phyloP scores from a whole-genome alignment of 1,139 yeast genomes.

The Meyerozyma elateridarum region DNA sequence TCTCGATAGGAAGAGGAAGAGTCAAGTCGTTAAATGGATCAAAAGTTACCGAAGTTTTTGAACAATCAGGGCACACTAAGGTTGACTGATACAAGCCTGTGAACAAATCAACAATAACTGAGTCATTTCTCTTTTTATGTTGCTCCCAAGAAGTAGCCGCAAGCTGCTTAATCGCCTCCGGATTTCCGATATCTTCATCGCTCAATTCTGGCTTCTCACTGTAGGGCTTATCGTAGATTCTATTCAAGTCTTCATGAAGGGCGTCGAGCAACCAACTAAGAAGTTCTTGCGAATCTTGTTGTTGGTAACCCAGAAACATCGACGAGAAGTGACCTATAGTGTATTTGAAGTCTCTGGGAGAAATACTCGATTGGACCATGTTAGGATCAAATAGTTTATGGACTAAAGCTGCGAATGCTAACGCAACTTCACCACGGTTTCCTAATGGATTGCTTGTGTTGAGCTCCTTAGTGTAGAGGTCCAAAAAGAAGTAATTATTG shows the following conservation, averaged over 20 bases:
- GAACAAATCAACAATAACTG: conserved; percentile 78
- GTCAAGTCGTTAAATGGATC: conserved; percentile 94
- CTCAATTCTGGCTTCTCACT: conserved; percentile 82
- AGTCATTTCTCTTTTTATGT: conserved; percentile 78
- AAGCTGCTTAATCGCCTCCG: conserved; percentile 49
- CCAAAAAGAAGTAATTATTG: conserved; percentile 64
- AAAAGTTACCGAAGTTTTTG: conserved; percentile 79
- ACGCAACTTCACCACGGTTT: conserved; percentile 74
- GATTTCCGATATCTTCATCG: conserved; percentile 55
- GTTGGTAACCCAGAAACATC: conserved; percentile 83
- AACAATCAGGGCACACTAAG: conserved; percentile 80
- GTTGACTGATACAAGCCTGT: conserved; percentile 91
- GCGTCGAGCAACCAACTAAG: conserved; percentile 87
- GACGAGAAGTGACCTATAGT: conserved; percentile 77
- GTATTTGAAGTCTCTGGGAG: conserved; percentile 76
- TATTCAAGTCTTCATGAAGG: conserved; percentile 86
- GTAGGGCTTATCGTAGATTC: conserved; percentile 77
- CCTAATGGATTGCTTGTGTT: conserved; percentile 82
- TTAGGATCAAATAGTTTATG: conserved; percentile 49
- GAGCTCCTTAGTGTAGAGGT: conserved; percentile 60
- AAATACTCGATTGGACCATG: conserved; percentile 17
- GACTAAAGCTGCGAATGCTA: conserved; percentile 63
- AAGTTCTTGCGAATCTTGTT: conserved; percentile 95
- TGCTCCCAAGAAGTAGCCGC: conserved; percentile 80
- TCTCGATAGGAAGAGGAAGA: conserved; percentile 76